Conservation (phyloP, 1,284 basidiomycete species). For the Ustilago hordei region DNA sequence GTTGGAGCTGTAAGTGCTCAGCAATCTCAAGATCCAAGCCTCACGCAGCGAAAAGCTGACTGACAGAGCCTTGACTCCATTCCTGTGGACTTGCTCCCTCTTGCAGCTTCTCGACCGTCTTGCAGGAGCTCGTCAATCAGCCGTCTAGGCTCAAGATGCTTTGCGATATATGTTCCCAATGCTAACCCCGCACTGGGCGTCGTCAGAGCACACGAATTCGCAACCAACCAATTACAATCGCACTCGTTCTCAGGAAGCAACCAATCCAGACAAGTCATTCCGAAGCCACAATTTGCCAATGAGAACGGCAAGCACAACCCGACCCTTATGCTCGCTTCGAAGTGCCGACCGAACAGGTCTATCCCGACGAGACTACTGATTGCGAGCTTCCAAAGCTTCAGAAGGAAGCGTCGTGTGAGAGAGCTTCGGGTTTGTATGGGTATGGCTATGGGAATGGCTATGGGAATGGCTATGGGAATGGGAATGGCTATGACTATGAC, state of each 20-base stretch:
- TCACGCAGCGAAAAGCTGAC: neutral
- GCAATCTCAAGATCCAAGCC: neutral
- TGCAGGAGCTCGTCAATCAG: conserved; percentile 70
- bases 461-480: no score
- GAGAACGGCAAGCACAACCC: neutral
- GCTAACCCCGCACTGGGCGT: no score
- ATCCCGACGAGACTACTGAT: no score
- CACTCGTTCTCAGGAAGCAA: conserved; percentile 8
- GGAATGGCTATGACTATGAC: neutral
- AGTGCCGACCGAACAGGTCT: no score
- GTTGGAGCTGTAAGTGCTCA: conserved; percentile 68
- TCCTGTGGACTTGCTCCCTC: neutral
- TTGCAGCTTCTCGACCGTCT: conserved; percentile 70
- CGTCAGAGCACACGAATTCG: no score
- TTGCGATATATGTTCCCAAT: no score
- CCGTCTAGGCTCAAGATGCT: conserved; percentile 56
- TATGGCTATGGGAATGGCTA: no score
- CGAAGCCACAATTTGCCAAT: neutral
- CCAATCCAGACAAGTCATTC: conserved; percentile 1
- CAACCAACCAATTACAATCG: neutral
- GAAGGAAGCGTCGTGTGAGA: neutral
- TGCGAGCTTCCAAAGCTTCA: neutral
- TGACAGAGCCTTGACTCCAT: neutral
- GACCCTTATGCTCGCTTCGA: neutral
- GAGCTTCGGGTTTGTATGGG: neutral